Conservation (phyloP, 2,329 filamentous ascomycete species). For the Alternaria arborescens region DNA sequence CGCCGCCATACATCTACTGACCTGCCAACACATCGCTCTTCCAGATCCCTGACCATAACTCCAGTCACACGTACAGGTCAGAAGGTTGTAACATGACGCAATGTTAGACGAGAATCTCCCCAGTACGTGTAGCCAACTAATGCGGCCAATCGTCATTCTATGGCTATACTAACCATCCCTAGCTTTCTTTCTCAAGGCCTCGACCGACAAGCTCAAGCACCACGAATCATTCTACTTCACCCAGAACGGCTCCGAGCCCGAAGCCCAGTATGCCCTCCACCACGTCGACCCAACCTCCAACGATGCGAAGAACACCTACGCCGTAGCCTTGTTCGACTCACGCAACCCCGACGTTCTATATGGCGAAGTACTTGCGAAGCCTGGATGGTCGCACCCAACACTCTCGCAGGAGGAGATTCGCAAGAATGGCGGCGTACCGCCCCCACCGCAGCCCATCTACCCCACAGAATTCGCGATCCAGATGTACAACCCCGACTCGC, state of each 20-base stretch:
- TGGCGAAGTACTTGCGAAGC: slow-evolving; percentile 83
- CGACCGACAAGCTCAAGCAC: slow-evolving; percentile 60
- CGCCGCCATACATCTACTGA: slow-evolving; percentile 5
- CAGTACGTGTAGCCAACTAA: slow-evolving; percentile 53
- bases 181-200: slow-evolving; percentile 69
- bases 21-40: slow-evolving; percentile 2
- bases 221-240: slow-evolving; percentile 64
- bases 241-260: slow-evolving; percentile 81
- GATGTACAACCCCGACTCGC: slow-evolving; percentile 93
- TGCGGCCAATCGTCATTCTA: slow-evolving; percentile 1
- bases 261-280: slow-evolving; percentile 80
- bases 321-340: slow-evolving; percentile 83
- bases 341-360: slow-evolving; percentile 83
- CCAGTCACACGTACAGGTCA: background rate
- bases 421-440: slow-evolving; percentile 69
- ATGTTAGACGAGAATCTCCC: slow-evolving; percentile 98
- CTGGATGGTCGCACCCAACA: slow-evolving; percentile 84
- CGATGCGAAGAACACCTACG: slow-evolving; percentile 82
- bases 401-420: slow-evolving; percentile 83
- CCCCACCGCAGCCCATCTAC: slow-evolving; percentile 73
- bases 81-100: slow-evolving; percentile 28
- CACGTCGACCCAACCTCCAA: slow-evolving; percentile 76
- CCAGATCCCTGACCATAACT: background rate
- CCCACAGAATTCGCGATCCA: slow-evolving; percentile 84
- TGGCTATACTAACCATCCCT: slow-evolving; percentile 14